Base-by-base conservation (phyloP, 1,139 yeast species). In the Schizosaccharomyces versatilis region DNA sequence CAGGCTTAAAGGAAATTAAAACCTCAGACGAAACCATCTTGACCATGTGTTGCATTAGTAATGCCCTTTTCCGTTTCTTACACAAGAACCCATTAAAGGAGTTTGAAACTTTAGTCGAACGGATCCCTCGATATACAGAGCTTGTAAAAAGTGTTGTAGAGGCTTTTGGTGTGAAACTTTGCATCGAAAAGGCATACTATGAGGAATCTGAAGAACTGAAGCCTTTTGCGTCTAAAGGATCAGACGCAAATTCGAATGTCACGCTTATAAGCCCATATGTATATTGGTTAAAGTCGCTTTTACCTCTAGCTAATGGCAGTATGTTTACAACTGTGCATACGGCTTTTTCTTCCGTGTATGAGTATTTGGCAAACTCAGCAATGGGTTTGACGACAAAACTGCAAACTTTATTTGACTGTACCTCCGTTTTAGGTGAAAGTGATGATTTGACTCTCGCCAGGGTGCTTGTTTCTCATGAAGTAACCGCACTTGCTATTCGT, bases 1-100 rank as follows among this genome's bases (percentile, higher is more conserved):
- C 57, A 7, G 42, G 56, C 24, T 54, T 53, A 3, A 57, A 57
- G 48, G 57, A 55, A 42, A 51, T 57, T 36, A 54, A 53, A 47
- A 51, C 54, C 32, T 52, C 54, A n/a, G 52, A 49, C 12, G 58
- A 55, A 14, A 53, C 57, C 6, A 51, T 51, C 51, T 42, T 38
- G n/a, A 55, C 58, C 14, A 52, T 56, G n/a, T 44, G 38, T n/a
- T 44, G 49, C 32, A 44, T 44, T 24, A 19, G 49, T 32, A 24
- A 32, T 1, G 19, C 49, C n/a, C 32, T 44, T 7, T 36, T 14
- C 49, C 19, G 12, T 24, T 44, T 44, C n/a, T 7, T 44, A 32
- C 32, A 9, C 15, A 10, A 32, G 9, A 44, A 44, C 10, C 15
- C 38, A 10, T 24, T 44, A 8, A 32, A 36, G 7, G 32, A 44